Percentiles rank a stretch among this genome's conserved stretches.
These are phyloP conservation scores for Leccinum obscurum DNA, from an alignment of 768 basidiomycete species.

Conservation along the genomic window DNA sequence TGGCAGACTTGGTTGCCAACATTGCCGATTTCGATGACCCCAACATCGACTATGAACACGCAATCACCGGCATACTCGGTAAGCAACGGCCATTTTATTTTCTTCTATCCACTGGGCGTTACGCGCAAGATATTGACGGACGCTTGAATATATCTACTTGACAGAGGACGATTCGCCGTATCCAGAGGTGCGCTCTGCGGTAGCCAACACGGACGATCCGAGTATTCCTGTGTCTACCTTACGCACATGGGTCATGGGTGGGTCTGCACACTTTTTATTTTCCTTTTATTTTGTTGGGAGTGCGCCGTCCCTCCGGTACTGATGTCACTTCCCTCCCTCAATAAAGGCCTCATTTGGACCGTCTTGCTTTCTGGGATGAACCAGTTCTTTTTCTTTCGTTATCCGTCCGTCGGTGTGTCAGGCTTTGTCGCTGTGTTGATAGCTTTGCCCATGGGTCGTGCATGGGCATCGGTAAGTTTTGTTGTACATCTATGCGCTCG, in stretches of 20 bases:
- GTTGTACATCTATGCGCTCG: not conserved
- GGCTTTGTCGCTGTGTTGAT: constrained; percentile 69
- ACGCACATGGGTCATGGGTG: constrained; percentile 60
- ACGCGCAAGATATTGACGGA: not conserved
- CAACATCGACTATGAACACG: constrained; percentile 32
- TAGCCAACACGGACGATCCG: constrained; percentile 71
- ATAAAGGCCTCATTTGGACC: constrained; percentile 44
- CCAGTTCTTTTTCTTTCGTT: constrained; percentile 77
- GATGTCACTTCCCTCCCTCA: not conserved
- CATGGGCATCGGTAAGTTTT: constrained; percentile 49
- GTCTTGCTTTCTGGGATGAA: constrained; percentile 71
- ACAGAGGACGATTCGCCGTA: constrained; percentile 79
- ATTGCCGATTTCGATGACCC: constrained; percentile 36
- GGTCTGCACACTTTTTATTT: too few relatives aligned
- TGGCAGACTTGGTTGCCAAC: not conserved
- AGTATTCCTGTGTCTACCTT: constrained; percentile 60
- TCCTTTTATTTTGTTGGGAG: too few relatives aligned
- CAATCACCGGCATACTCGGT: constrained; percentile 22
- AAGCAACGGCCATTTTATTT: not conserved
- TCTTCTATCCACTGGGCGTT: not conserved
- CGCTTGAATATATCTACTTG: not conserved
- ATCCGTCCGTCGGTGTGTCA: constrained; percentile 45
- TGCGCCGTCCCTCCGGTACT: not conserved
- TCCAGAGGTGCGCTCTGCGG: constrained; percentile 78
- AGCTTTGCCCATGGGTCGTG: constrained; percentile 65